Percentiles rank a stretch among this genome's conserved stretches.
Conservation (phyloP, 345 rosid genomes). For the Acer saccharum region DNA sequence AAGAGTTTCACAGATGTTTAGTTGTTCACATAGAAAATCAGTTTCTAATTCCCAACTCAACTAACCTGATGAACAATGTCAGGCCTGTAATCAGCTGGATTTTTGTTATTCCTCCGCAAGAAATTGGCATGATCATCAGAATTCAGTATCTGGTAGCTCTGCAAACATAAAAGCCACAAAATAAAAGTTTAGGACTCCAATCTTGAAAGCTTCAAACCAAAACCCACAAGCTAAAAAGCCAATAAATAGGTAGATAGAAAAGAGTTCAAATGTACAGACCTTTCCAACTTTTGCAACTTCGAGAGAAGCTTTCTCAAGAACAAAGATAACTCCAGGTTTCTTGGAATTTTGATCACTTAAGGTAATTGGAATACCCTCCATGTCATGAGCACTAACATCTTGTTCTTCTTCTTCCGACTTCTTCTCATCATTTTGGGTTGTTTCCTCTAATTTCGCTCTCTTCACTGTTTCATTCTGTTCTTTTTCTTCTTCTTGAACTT, state of each 20-base stretch:
- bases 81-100: conserved; percentile 83
- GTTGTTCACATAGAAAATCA: neutral
- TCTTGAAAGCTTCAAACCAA: neutral
- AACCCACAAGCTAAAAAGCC: neutral
- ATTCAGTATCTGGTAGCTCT: conserved; percentile 82
- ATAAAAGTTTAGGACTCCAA: neutral
- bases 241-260: neutral
- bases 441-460: conserved; percentile 23
- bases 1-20: neutral
- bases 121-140: conserved; percentile 89
- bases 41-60: neutral
- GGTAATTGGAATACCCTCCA: conserved; percentile 61
- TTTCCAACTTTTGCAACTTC: conserved; percentile 98
- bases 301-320: conserved; percentile 83
- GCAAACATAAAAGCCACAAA: conserved; percentile 22
- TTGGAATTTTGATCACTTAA: conserved; percentile 30
- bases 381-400: conserved; percentile 30
- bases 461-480: conserved; percentile 26
- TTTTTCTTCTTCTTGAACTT: conserved; percentile 9
- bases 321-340: conserved; percentile 56
- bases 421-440: conserved; percentile 25
- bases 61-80: conserved; percentile 84
- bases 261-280: conserved; percentile 30
- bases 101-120: conserved; percentile 66
- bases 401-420: conserved; percentile 25